Evolutionary conservation across 257 asterid genomes (phyloP).

Genomic region (Solanum infundibuliforme): DNA sequence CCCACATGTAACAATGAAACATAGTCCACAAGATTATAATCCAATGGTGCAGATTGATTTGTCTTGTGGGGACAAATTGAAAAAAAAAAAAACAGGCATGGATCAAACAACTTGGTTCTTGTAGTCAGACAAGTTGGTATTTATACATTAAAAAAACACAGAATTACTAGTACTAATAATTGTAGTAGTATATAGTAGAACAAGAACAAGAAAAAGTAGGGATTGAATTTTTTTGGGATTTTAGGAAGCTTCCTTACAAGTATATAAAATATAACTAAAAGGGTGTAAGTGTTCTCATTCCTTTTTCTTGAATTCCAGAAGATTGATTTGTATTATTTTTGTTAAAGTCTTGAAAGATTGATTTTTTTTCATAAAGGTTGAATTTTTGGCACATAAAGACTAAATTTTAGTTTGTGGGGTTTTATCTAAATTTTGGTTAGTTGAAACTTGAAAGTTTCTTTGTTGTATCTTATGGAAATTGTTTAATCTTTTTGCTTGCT

Average conservation of each 20-base stretch:
- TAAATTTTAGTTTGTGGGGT: not conserved
- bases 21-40: not conserved
- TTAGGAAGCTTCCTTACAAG: constrained; percentile 14
- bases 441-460: not conserved
- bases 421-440: constrained; percentile 16
- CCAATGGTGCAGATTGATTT: not conserved
- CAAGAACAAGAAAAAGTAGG: not conserved
- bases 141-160: not conserved
- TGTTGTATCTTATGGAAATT: not conserved
- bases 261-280: not conserved
- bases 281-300: constrained; percentile 19
- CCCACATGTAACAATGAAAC: not conserved
- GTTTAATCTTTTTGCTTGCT: constrained; percentile 6
- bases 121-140: constrained; percentile 9
- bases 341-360: constrained; percentile 13
- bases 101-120: constrained; percentile 1
- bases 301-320: constrained; percentile 5
- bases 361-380: constrained; percentile 7
- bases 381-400: not conserved
- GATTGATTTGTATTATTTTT: not conserved
- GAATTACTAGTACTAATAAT: not conserved
- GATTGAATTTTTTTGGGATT: not conserved
- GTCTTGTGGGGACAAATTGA: not conserved
- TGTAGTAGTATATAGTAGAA: not conserved
- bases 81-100: not conserved